Conservation (phyloP, 2,329 filamentous ascomycete genomes). For the Clarireedia sp. region DNA sequence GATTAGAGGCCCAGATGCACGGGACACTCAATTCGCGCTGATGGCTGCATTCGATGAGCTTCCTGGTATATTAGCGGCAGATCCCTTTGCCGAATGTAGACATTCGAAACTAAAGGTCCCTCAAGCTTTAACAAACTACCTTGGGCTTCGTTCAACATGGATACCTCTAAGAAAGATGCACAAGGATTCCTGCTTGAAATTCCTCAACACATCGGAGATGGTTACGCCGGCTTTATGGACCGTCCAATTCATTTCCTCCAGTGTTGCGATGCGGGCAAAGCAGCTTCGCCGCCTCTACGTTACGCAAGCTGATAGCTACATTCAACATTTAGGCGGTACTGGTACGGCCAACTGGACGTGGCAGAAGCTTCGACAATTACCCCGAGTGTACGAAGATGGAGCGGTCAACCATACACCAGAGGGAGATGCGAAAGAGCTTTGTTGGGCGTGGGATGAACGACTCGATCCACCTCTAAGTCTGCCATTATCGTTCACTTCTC, state of each 20-base stretch:
- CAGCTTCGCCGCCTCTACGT: conserved; percentile 60
- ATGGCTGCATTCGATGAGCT: conserved; percentile 53
- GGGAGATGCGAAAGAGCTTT: conserved; percentile 54
- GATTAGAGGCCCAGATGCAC: conserved; percentile 55
- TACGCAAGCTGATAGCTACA: conserved; percentile 66
- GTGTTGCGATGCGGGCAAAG: conserved; percentile 65
- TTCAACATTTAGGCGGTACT: conserved; percentile 46
- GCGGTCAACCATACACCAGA: conserved; percentile 45
- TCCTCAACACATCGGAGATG: conserved; percentile 65
- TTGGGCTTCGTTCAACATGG: conserved; percentile 58
- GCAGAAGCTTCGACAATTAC: conserved; percentile 58
- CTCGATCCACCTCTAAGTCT: conserved; percentile 3
- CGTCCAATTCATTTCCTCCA: conserved; percentile 59
- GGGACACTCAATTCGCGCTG: conserved; percentile 59
- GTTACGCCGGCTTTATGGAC: conserved; percentile 65
- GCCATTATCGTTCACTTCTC: conserved; percentile 31
- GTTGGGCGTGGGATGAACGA: conserved; percentile 54
- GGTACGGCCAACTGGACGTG: conserved; percentile 55
- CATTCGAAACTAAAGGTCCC: conserved; percentile 18
- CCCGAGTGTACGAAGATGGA: conserved; percentile 44
- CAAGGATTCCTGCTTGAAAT: conserved; percentile 64
- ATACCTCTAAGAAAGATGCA: conserved; percentile 71
- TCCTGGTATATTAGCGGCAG: conserved; percentile 32
- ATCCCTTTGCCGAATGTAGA: conserved; percentile 16
- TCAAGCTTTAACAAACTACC: conserved; percentile 18